These are phyloP conservation scores for Talaromyces funiculosus DNA, from an alignment of 2,329 filamentous ascomycete genomes.

Conservation along the genomic window DNA sequence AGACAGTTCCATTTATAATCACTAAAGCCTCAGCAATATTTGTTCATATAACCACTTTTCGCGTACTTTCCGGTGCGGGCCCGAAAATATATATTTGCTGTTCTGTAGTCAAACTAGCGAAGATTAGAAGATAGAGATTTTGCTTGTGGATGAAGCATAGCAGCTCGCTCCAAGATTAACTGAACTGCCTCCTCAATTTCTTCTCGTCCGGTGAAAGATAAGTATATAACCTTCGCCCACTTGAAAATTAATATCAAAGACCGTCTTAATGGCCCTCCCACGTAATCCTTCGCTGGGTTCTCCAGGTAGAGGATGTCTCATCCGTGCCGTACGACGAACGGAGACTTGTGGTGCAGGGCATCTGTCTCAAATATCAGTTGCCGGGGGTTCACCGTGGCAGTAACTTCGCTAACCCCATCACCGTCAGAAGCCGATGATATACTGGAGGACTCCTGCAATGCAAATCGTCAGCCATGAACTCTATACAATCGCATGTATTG, in stretches of 20 bases:
- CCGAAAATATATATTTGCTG: conserved; percentile 96
- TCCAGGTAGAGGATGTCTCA: conserved; percentile 80
- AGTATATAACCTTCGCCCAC: conserved; percentile 82
- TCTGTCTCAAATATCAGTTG: too few relatives aligned
- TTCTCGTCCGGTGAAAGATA: conserved; percentile 88
- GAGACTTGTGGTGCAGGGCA: too few relatives aligned
- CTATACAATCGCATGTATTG: too few relatives aligned
- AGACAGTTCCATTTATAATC: conserved; percentile 86
- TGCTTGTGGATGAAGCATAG: conserved; percentile 55
- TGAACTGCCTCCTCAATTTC: conserved; percentile 85
- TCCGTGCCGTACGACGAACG: too few relatives aligned
- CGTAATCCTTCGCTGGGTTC: conserved; percentile 74
- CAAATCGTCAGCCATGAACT: too few relatives aligned
- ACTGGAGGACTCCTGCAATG: too few relatives aligned
- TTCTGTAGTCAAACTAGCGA: conserved; percentile 81
- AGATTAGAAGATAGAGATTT: conserved; percentile 68
- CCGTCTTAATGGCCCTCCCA: conserved; percentile 77
- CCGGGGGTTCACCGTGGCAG: too few relatives aligned
- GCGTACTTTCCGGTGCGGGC: conserved; percentile 68
- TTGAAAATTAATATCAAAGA: conserved; percentile 78
- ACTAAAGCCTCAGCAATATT: conserved; percentile 97
- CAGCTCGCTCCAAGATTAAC: conserved; percentile 66
- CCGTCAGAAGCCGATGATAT: too few relatives aligned
- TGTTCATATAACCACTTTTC: conserved; percentile 88
- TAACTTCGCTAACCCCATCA: too few relatives aligned